A percentile compares a stretch with the other conserved stretches of the same genome.
phyloP scores from a whole-genome alignment of 164 flowering plant genomes.

The Protea cynaroides region DNA sequence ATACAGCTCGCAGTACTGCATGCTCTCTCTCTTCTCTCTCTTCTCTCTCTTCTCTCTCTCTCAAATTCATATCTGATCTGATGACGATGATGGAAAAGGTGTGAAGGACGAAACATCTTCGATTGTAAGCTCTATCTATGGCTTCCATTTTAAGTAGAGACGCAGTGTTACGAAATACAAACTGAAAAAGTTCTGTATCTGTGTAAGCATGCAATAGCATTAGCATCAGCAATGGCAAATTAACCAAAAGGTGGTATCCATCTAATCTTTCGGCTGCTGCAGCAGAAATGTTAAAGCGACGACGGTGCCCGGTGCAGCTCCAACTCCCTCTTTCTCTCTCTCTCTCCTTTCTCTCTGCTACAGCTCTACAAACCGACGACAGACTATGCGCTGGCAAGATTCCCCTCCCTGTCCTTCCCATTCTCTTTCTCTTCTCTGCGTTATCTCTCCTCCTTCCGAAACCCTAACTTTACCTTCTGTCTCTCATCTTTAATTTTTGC shows the following conservation, averaged over 20 bases:
- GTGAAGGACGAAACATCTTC: too few relatives aligned
- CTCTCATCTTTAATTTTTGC: background rate
- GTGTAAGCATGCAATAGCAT: too few relatives aligned
- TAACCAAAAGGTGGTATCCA: constrained; percentile 3
- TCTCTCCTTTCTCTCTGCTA: constrained; percentile 8
- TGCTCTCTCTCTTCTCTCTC: too few relatives aligned
- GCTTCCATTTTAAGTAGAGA: too few relatives aligned
- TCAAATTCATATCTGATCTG: too few relatives aligned
- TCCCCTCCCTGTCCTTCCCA: constrained; percentile 9
- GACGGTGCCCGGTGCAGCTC: background rate
- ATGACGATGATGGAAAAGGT: too few relatives aligned
- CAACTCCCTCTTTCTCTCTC: background rate
- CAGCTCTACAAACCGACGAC: constrained; percentile 15
- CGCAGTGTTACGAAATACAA: too few relatives aligned
- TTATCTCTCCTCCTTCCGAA: background rate
- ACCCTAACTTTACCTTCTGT: constrained; percentile 4
- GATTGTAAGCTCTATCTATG: too few relatives aligned
- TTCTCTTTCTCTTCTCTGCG: background rate
- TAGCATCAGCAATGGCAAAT: background rate
- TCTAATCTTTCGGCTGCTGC: background rate
- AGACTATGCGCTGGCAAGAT: constrained; percentile 22
- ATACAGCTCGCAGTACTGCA: too few relatives aligned
- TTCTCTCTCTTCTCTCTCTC: too few relatives aligned
- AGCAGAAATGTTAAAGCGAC: background rate
- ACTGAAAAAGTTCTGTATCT: too few relatives aligned